Conservation (phyloP, 2,329 filamentous ascomycete species). For the Colletotrichum sp. region DNA sequence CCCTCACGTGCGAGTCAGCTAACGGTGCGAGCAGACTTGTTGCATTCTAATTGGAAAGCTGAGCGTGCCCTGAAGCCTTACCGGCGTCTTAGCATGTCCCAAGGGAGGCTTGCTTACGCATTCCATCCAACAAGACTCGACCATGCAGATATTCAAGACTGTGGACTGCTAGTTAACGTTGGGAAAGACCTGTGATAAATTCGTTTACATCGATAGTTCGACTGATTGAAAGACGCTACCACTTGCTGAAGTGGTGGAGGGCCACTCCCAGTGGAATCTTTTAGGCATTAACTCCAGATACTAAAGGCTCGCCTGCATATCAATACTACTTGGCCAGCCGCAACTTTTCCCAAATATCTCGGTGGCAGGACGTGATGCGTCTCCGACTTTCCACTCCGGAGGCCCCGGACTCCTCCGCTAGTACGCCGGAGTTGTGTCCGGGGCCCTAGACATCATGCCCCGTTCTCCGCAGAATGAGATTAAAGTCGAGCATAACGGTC, state of each 20-base stretch:
- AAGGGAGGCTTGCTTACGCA: neutral
- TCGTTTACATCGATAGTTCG: neutral
- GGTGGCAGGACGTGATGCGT: neutral
- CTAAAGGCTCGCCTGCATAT: neutral
- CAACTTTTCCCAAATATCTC: neutral
- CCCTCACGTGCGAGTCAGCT: constrained; percentile 15
- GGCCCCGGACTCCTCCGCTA: neutral
- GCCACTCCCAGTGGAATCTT: neutral
- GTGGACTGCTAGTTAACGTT: neutral
- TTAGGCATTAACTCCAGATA: neutral
- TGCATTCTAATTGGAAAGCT: neutral
- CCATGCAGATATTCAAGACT: neutral
- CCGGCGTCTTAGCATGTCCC: neutral
- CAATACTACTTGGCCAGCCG: neutral
- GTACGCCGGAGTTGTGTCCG: neutral
- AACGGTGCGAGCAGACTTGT: neutral
- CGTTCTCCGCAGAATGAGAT: neutral
- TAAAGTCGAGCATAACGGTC: neutral
- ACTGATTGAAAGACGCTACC: neutral
- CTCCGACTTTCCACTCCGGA: neutral
- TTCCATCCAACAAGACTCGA: neutral
- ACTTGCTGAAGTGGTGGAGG: neutral
- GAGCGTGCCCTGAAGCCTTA: neutral
- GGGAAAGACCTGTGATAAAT: accelerated
- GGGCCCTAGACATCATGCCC: neutral